Percentiles rank a stretch among this genome's conserved stretches.
phyloP scores from a whole-genome alignment of 1,284 basidiomycete genomes.

The Ceratobasidium sp. region DNA sequence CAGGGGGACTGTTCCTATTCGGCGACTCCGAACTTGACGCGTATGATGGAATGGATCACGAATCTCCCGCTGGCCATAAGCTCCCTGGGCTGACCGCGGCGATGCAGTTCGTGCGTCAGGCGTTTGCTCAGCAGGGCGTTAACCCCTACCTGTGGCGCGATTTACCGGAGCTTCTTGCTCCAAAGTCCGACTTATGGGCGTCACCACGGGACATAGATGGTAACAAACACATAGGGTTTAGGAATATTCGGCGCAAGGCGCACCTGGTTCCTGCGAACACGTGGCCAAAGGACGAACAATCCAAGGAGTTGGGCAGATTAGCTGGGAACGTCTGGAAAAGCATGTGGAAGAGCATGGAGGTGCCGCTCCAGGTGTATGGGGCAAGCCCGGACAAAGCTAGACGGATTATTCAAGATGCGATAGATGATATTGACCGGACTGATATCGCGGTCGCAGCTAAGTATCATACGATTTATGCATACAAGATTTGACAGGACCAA shows the following conservation, averaged over 20 bases:
- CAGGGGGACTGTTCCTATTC: conserved; percentile 2
- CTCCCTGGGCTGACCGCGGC: background rate
- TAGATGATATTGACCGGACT: background rate
- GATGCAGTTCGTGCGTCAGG: background rate
- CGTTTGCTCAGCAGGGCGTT: background rate
- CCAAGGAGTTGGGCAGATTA: background rate
- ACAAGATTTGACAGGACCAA: conserved; percentile 4
- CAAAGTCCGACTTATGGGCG: background rate
- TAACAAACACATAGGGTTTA: background rate
- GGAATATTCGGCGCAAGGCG: background rate
- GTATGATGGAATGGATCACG: background rate
- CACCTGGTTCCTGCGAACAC: background rate
- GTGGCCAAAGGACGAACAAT: background rate
- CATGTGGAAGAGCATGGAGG: conserved; percentile 15
- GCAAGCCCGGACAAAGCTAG: background rate
- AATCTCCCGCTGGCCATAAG: background rate
- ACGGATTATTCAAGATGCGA: background rate
- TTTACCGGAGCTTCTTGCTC: background rate
- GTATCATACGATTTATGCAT: conserved; percentile 5
- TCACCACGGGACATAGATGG: background rate
- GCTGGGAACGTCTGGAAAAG: background rate
- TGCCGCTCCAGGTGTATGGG: conserved; percentile 11
- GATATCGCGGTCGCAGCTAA: background rate
- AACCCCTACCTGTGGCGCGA: background rate
- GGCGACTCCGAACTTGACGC: background rate